Conservation (phyloP, 805 yeast species). For the Sugiyamaella floridensis region DNA sequence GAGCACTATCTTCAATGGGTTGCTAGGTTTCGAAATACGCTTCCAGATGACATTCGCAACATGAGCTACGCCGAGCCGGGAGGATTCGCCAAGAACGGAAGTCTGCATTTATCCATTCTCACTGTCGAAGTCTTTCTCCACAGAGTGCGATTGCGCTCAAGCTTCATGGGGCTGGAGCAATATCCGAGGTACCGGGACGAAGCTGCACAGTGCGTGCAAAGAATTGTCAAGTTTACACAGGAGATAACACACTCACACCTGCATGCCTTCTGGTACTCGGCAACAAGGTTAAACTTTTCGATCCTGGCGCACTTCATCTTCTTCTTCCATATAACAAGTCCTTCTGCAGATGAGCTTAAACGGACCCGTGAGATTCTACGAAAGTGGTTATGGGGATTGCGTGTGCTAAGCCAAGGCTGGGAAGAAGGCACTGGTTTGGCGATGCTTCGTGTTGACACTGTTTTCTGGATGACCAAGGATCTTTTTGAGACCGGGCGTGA, state of each 20-base stretch:
- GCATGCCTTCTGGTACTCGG: constrained; percentile 32
- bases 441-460: constrained; percentile 27
- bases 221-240: constrained; percentile 26
- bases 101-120: constrained; percentile 25
- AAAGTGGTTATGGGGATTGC: constrained; percentile 29
- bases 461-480: constrained; percentile 28
- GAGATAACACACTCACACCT: constrained; percentile 31
- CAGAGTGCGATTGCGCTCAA: constrained; percentile 23
- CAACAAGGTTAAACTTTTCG: constrained; percentile 27
- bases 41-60: constrained; percentile 24
- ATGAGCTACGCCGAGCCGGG: constrained; percentile 22
- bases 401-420: constrained; percentile 30
- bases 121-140: constrained; percentile 28
- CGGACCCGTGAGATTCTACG: constrained; percentile 25
- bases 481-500: constrained; percentile 9
- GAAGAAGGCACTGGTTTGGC: constrained; percentile 34
- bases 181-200: constrained; percentile 20
- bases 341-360: constrained; percentile 21
- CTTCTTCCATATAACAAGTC: constrained; percentile 28
- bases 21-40: constrained; percentile 21
- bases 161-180: constrained; percentile 14
- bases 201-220: constrained; percentile 26
- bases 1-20: constrained; percentile 17
- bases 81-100: constrained; percentile 29
- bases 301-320: constrained; percentile 31